Percentiles rank a stretch among this genome's conserved stretches.
Evolutionary conservation across 345 rosid species (phyloP).

Genomic region (Schrenkiella parvula): DNA sequence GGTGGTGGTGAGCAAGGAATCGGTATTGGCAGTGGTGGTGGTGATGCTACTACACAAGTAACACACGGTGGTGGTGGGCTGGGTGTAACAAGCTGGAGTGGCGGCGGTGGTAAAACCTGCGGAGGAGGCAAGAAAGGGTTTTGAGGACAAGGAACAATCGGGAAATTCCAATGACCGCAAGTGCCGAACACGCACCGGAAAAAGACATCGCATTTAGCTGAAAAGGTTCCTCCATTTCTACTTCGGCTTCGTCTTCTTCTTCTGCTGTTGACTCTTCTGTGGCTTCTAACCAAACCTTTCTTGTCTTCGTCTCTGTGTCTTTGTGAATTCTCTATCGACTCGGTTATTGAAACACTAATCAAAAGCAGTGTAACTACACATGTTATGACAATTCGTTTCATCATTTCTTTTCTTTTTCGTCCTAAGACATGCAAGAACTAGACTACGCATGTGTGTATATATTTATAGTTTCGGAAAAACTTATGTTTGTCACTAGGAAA

Average conservation of each 20-base stretch:
- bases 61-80: conserved; percentile 16
- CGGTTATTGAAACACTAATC: conserved; percentile 16
- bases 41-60: not conserved
- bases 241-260: conserved; percentile 3
- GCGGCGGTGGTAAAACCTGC: not conserved
- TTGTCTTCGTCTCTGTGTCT: conserved; percentile 7
- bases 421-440: conserved; percentile 17
- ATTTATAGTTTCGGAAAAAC: conserved; percentile 12
- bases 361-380: conserved; percentile 27
- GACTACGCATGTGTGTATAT: not conserved
- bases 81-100: not conserved
- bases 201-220: conserved; percentile 26
- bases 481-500: conserved; percentile 9
- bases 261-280: conserved; percentile 14
- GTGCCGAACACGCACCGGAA: conserved; percentile 26
- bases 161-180: conserved; percentile 35
- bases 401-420: not conserved
- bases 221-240: conserved; percentile 1
- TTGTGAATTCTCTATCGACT: conserved; percentile 17
- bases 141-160: conserved; percentile 29
- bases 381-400: conserved; percentile 9
- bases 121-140: conserved; percentile 38
- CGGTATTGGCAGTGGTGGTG: conserved; percentile 5
- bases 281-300: conserved; percentile 2
- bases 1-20: conserved; percentile 21